Base-by-base conservation (phyloP, 768 basidiomycete genomes). In the Coprinopsis sp. region DNA sequence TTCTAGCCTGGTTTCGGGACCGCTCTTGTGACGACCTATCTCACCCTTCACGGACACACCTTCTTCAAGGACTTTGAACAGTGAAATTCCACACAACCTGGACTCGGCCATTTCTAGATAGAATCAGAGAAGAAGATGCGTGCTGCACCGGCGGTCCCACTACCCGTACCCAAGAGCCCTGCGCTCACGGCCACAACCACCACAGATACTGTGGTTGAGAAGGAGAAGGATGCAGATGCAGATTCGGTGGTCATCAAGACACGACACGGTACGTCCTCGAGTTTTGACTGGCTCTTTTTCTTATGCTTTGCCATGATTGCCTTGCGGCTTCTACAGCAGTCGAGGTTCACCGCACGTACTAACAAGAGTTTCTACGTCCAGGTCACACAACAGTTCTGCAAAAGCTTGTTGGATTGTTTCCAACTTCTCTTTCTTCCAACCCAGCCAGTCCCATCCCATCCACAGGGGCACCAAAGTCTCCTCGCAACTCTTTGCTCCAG, bases 241-340 rank as follows among this genome's bases (percentile, higher is more conserved):
- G 40, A 42, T 19, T 42, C 40, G 5, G 19, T 30, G 8, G 24
- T 42, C 27, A 42, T 42, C 27, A 42, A 42, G 28, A 42, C 40
- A 28, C 40, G 40, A 30, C 40, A 42, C 27, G 40, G 40, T 42
- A 18, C 11, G 40, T 42, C n/a, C n/a, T 42, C 7, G 6, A 11
- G 19, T 25, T 6, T 24, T 39, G 8, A 19, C 10, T 39, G 6
- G 38, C 22, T 24, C 6, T n/a, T 31, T 31, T 31, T 31, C 10
- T n/a, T 31, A 31, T n/a, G 30, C n/a, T 8, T 31, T 31, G 8
- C 30, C n/a, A 31, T n/a, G 10, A 8, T 8, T 8, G n/a, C 30
- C 30, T n/a, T n/a, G 30, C 8, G 30, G n/a, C 30, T 31, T 8
- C 8, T n/a, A 31, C 10, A 31, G 30, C 8, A 8, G n/a, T n/a